phyloP scores from a whole-genome alignment of 73 alveolate species.

The Uronychia setigera region DNA sequence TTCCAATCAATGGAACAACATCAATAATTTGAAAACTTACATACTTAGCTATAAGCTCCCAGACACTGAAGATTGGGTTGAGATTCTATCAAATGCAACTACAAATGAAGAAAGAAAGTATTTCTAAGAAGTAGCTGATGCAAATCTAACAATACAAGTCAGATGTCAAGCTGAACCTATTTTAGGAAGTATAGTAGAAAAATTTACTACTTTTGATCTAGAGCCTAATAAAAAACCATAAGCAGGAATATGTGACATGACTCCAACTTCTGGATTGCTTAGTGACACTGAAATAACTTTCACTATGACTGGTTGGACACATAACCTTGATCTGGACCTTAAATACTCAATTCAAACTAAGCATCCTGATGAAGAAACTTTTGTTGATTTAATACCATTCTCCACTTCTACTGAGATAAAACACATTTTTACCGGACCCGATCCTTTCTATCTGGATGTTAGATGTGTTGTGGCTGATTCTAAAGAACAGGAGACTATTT shows the following conservation, averaged over 20 bases:
- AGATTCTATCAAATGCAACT: too few species aligned
- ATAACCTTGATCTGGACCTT: not conserved
- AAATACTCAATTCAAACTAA: not conserved
- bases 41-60: not conserved
- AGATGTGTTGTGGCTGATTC: not conserved
- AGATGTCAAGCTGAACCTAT: not conserved
- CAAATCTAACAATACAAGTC: not conserved
- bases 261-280: not conserved
- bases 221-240: not conserved
- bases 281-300: not conserved
- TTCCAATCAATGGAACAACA: not conserved
- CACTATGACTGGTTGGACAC: not conserved
- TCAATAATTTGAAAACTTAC: not conserved
- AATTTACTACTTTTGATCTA: not conserved
- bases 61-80: too few species aligned
- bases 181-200: not conserved
- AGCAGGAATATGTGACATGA: not conserved
- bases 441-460: not conserved
- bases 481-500: not conserved
- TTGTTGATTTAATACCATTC: not conserved
- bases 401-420: not conserved
- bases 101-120: too few species aligned
- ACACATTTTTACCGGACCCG: not conserved
- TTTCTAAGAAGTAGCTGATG: not conserved
- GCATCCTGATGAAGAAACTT: not conserved